Evolutionary conservation across 345 rosid species (phyloP).

Genomic region (Eucalyptus guilfoylei): DNA sequence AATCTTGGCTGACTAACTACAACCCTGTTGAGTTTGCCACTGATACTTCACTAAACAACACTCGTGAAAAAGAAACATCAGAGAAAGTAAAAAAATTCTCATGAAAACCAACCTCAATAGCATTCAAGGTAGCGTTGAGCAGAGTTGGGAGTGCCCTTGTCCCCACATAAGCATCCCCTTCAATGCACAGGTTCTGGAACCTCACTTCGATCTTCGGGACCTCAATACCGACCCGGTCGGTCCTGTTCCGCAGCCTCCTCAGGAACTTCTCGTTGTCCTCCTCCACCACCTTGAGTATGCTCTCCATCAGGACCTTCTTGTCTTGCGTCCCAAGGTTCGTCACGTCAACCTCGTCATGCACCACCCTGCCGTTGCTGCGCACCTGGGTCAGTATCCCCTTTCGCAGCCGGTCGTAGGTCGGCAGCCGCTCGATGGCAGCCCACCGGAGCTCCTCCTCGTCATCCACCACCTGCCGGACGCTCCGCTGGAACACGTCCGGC

Average conservation of each 20-base stretch:
- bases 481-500: conserved; percentile 19
- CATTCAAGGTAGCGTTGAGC: conserved; percentile 16
- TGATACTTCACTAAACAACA: not conserved
- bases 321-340: conserved; percentile 17
- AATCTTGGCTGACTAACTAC: not conserved
- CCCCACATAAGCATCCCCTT: conserved; percentile 28
- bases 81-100: not conserved
- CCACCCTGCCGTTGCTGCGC: conserved; percentile 7
- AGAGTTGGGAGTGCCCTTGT: conserved; percentile 29
- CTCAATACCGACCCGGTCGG: conserved; percentile 23
- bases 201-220: conserved; percentile 26
- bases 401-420: conserved; percentile 16
- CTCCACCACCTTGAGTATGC: conserved; percentile 15
- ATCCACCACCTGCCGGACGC: not conserved
- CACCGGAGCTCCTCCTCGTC: conserved; percentile 24
- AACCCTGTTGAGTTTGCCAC: not conserved
- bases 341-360: conserved; percentile 9
- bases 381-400: conserved; percentile 11
- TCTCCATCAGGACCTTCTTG: conserved; percentile 21
- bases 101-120: conserved; percentile 9
- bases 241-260: conserved; percentile 4
- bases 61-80: not conserved
- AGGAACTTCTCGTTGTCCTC: conserved; percentile 17
- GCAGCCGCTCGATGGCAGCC: conserved; percentile 22
- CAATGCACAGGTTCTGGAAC: conserved; percentile 19